These are phyloP conservation scores for Cryptococcus maquisensis DNA, from an alignment of 1,284 basidiomycete genomes.

Conservation along the genomic window DNA sequence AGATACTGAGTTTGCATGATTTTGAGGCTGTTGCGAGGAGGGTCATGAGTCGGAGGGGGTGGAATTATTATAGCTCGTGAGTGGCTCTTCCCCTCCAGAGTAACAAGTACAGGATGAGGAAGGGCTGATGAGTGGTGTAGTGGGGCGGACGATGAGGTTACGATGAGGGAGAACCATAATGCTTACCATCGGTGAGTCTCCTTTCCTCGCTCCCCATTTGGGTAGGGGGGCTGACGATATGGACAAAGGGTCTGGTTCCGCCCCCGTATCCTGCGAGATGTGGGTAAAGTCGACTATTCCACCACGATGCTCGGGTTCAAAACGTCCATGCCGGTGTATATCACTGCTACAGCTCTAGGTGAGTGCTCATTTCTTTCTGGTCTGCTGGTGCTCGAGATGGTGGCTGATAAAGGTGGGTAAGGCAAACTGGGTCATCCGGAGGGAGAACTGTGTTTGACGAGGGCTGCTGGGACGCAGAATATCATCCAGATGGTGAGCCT, in stretches of 20 bases:
- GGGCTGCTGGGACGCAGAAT: slow-evolving; percentile 71
- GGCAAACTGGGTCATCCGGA: slow-evolving; percentile 93
- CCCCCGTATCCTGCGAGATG: slow-evolving; percentile 78
- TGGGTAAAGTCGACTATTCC: slow-evolving; percentile 70
- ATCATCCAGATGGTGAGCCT: slow-evolving; percentile 79
- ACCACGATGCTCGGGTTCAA: slow-evolving; percentile 72
- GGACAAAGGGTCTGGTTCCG: slow-evolving; percentile 79
- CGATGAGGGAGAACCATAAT: slow-evolving; percentile 77
- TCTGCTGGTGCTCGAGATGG: background rate
- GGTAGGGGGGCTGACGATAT: slow-evolving; percentile 7
- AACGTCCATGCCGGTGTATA: slow-evolving; percentile 76
- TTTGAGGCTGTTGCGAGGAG: slow-evolving; percentile 77
- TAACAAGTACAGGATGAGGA: no score
- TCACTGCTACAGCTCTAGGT: slow-evolving; percentile 47
- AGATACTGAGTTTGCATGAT: slow-evolving; percentile 83
- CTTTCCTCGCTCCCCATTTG: no score
- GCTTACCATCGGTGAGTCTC: slow-evolving; percentile 72
- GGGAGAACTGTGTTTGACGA: slow-evolving; percentile 81
- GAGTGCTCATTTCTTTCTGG: background rate
- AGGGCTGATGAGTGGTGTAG: slow-evolving; percentile 16
- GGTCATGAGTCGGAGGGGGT: slow-evolving; percentile 72
- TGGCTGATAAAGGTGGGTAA: slow-evolving; percentile 43
- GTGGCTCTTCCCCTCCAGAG: background rate
- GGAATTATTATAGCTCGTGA: slow-evolving; percentile 78
- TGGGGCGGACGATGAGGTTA: slow-evolving; percentile 84